A percentile compares a stretch with the other conserved stretches of the same genome.
Evolutionary conservation across 1,284 basidiomycete species (phyloP).

Genomic region (Ustanciosporium gigantosporum): DNA sequence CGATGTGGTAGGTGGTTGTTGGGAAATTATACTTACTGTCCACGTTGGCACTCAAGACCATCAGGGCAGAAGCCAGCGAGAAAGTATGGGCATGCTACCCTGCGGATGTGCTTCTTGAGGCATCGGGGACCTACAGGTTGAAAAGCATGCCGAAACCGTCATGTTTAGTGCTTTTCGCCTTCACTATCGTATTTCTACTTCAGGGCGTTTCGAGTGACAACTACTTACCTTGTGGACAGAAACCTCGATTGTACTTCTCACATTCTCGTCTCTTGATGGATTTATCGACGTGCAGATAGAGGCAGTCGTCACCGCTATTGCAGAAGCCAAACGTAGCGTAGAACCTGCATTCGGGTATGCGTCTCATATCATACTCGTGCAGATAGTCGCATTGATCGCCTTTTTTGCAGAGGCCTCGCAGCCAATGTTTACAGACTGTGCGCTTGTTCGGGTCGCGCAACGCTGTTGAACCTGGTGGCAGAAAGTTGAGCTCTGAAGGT

Average conservation of each 20-base stretch:
- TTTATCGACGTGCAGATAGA: constrained; percentile 97
- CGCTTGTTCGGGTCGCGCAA: constrained; percentile 65
- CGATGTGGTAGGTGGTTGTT: too few species aligned
- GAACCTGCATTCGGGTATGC: constrained; percentile 99
- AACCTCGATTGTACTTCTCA: constrained; percentile 91
- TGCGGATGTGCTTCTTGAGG: constrained; percentile 87
- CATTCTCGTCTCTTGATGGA: constrained; percentile 78
- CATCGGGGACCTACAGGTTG: constrained; percentile 73
- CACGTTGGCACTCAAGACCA: constrained; percentile 83
- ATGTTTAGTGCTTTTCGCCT: too few species aligned
- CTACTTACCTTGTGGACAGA: constrained; percentile 67
- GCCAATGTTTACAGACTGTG: constrained; percentile 96
- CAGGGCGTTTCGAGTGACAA: constrained; percentile 4
- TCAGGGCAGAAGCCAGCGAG: constrained; percentile 93
- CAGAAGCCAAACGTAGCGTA: constrained; percentile 98
- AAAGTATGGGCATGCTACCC: constrained; percentile 87
- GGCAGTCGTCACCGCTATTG: constrained; percentile 94
- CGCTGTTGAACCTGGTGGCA: constrained; percentile 13
- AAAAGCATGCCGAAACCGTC: too few species aligned
- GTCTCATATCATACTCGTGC: constrained; percentile 95
- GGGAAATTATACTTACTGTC: too few species aligned
- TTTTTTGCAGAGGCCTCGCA: constrained; percentile 97
- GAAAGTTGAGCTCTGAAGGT: constrained; percentile 36
- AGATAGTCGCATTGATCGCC: constrained; percentile 97
- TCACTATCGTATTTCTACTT: background rate